Evolutionary conservation across 352 stramenopile genomes (phyloP).

Genomic region (Globisporangium parvum): DNA sequence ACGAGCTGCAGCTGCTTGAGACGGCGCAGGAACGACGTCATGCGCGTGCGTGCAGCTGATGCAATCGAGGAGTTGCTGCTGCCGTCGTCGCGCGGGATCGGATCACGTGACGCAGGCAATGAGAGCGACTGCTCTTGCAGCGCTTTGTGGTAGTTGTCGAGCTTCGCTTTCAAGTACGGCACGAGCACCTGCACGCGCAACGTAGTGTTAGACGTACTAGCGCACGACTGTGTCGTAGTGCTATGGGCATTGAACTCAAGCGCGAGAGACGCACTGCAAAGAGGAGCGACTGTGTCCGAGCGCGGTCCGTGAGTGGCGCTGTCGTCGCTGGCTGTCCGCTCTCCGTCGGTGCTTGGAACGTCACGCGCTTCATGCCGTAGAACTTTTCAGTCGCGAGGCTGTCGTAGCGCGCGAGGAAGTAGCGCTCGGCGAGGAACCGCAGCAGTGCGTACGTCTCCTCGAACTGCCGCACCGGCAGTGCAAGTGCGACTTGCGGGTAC

Average conservation of each 20-base stretch:
- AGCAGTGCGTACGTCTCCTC: constrained; percentile 78
- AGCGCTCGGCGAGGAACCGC: constrained; percentile 49
- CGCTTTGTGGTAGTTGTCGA: constrained; percentile 56
- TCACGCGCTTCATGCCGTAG: constrained; percentile 81
- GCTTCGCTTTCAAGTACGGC: constrained; percentile 75
- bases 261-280: constrained; percentile 33
- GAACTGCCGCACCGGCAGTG: constrained; percentile 54
- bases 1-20: constrained; percentile 45
- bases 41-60: constrained; percentile 2
- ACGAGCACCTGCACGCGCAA: constrained; percentile 37
- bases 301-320: constrained; percentile 32
- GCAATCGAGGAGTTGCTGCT: neutral
- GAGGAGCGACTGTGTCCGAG: constrained; percentile 47
- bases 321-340: constrained; percentile 15
- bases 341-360: constrained; percentile 18
- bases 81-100: neutral
- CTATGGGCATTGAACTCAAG: neutral
- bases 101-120: neutral
- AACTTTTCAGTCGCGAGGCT: constrained; percentile 78
- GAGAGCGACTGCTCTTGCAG: constrained; percentile 24
- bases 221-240: neutral
- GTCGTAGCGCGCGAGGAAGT: constrained; percentile 75
- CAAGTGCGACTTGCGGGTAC: constrained; percentile 53
- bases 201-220: neutral
- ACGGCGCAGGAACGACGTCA: constrained; percentile 38